These are phyloP conservation scores for Sarocladium strictum DNA, from an alignment of 2,329 filamentous ascomycete species.

Conservation along the genomic window DNA sequence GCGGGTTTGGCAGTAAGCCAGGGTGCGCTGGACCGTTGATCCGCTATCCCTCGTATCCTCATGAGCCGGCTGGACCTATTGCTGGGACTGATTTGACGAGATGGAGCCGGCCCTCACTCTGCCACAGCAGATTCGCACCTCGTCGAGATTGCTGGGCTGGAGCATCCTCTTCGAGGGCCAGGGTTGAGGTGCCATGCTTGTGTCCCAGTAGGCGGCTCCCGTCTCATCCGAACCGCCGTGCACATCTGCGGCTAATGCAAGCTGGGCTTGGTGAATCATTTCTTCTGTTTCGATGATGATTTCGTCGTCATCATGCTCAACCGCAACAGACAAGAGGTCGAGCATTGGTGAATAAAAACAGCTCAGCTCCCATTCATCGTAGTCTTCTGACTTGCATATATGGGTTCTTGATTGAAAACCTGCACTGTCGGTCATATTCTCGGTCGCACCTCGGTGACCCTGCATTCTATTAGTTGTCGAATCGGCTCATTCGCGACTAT, in stretches of 20 bases:
- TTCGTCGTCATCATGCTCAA: not conserved
- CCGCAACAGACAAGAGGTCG: not conserved
- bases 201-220: not conserved
- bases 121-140: not conserved
- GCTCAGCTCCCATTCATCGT: not conserved
- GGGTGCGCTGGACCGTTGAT: not conserved
- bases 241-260: not conserved
- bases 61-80: not conserved
- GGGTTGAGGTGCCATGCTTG: not conserved
- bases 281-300: not conserved
- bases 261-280: not conserved
- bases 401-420: too few species aligned
- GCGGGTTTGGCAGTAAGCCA: not conserved
- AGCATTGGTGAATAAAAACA: not conserved
- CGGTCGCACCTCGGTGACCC: too few species aligned
- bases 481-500: too few species aligned
- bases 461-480: too few species aligned
- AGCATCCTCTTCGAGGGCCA: not conserved
- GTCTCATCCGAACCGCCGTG: not conserved
- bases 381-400: not conserved
- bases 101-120: not conserved
- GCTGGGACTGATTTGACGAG: not conserved
- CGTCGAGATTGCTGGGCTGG: not conserved
- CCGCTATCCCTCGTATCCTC: not conserved
- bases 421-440: too few species aligned